Evolutionary conservation across 176 grass and related monocot genomes (phyloP), one percentile per base, ranked within the genome.

Genomic region (Paspalum vaginatum): DNA sequence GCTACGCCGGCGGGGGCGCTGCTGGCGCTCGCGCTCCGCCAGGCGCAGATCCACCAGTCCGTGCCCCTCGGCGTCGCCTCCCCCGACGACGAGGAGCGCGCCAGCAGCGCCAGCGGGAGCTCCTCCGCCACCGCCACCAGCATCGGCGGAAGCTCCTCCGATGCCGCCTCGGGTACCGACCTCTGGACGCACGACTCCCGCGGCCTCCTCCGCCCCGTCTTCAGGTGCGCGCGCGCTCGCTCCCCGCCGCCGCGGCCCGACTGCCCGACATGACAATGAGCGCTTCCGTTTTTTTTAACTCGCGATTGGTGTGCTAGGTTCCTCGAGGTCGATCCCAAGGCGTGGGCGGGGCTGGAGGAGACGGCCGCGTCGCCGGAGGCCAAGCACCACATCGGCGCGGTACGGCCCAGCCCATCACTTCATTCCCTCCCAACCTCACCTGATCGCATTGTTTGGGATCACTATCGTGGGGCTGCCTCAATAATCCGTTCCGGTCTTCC

Each of bases 171-270:
- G 38, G 81, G 59, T 50, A 22, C 75, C 15, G 87, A 40, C 38
- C 86, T 98, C 63, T 98, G 95, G 95, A 93, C 88, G 70, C 92
- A 98, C 86, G 92, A 95, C 24, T 98, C 92, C 59, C 90, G 89
- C 61, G 85, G 95, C 81, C 92, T 98, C 62, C 92, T 98, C 78
- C 95, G 90, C 78, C 95, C 95, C 73, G 84, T 95, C 75, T 98
- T 98, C 88, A 98, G 95, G 95, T 98, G 40, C 74, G 25, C 16
- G 20, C 22, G 9, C 3, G 11, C 22, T 66, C 6, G 27, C n/a
- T 3, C 65, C 10, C 40, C 74, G 21, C 5, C 58, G n/a, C n/a
- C n/a, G n/a, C n/a, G n/a, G n/a, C 7, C 56, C 32, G 32, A 32
- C 32, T 32, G 32, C 32, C 32, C 32, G 32, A 32, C 32, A 32